Conservation (phyloP, 441 rosid genomes). For the Bocquillonia castaneifolia region DNA sequence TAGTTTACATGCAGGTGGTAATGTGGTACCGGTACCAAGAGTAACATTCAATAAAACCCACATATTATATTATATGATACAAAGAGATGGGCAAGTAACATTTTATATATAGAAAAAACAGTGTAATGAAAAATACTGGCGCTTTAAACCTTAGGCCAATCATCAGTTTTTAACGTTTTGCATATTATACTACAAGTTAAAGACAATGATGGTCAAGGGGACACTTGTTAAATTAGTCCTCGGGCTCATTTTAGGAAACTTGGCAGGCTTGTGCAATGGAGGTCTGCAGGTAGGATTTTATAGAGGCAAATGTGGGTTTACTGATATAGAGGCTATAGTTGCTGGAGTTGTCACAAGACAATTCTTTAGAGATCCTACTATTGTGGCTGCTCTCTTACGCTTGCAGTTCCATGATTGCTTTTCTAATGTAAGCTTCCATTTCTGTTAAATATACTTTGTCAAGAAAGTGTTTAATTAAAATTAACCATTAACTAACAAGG, state of each 20-base stretch:
- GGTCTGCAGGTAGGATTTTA: conserved; percentile 38
- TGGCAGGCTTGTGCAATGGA: conserved; percentile 17
- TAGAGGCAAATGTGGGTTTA: conserved; percentile 35
- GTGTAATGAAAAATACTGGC: not conserved
- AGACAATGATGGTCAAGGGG: conserved; percentile 26
- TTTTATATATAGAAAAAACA: not conserved
- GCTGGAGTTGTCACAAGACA: conserved; percentile 24
- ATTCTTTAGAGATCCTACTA: conserved; percentile 34
- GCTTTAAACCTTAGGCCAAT: too few relatives aligned
- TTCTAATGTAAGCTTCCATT: conserved; percentile 31
- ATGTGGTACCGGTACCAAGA: conserved; percentile 1
- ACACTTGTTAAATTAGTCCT: conserved; percentile 21
- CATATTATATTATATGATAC: not conserved
- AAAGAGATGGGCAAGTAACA: not conserved
- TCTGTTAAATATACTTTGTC: not conserved
- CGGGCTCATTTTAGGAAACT: conserved; percentile 20
- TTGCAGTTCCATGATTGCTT: conserved; percentile 54
- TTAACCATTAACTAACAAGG: not conserved
- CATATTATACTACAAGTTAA: too few relatives aligned
- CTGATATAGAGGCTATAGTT: conserved; percentile 46
- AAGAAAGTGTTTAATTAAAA: not conserved
- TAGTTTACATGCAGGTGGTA: not conserved
- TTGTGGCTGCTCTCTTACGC: conserved; percentile 40
- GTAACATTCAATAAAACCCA: not conserved
- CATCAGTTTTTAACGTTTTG: too few relatives aligned